Evolutionary conservation across 306 rosid genomes (phyloP).

Genomic region (Sechiopsis laciniata): DNA sequence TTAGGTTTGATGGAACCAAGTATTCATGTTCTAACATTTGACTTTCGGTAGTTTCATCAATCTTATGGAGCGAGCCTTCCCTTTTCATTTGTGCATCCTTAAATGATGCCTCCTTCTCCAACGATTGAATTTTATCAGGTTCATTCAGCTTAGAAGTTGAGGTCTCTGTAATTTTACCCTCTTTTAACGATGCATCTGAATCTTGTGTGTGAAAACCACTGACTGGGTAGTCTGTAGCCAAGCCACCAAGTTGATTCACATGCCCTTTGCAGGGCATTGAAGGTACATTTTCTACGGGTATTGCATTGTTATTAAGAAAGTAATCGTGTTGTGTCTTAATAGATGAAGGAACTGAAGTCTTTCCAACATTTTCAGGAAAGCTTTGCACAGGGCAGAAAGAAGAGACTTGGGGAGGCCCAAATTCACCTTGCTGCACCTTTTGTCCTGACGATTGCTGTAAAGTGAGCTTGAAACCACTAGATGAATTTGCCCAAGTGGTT

Average conservation of each 20-base stretch:
- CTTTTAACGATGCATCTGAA: slow-evolving; percentile 27
- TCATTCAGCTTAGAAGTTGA: slow-evolving; percentile 22
- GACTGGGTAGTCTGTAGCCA: slow-evolving; percentile 22
- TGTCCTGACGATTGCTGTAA: slow-evolving; percentile 39
- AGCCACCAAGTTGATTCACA: slow-evolving; percentile 31
- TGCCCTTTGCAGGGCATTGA: slow-evolving; percentile 22
- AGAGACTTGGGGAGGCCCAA: slow-evolving; percentile 37
- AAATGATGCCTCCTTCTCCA: slow-evolving; percentile 30
- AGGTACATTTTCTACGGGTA: slow-evolving; percentile 28
- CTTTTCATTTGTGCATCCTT: slow-evolving; percentile 37
- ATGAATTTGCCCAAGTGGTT: slow-evolving; percentile 36
- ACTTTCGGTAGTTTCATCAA: slow-evolving; percentile 30
- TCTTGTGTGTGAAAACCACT: slow-evolving; percentile 29
- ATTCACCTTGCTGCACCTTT: slow-evolving; percentile 37
- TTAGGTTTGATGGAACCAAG: slow-evolving; percentile 31
- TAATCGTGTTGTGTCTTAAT: slow-evolving; percentile 31
- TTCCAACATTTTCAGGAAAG: slow-evolving; percentile 31
- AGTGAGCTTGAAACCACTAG: slow-evolving; percentile 45
- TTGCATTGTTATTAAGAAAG: slow-evolving; percentile 20
- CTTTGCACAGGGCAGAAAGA: slow-evolving; percentile 26
- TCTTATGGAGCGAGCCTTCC: slow-evolving; percentile 36
- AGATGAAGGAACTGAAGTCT: slow-evolving; percentile 25
- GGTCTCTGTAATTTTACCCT: slow-evolving; percentile 25
- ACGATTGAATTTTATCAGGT: slow-evolving; percentile 24
- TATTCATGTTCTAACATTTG: slow-evolving; percentile 24